Evolutionary conservation across 306 rosid genomes (phyloP).

Genomic region (Prunus davidiana): DNA sequence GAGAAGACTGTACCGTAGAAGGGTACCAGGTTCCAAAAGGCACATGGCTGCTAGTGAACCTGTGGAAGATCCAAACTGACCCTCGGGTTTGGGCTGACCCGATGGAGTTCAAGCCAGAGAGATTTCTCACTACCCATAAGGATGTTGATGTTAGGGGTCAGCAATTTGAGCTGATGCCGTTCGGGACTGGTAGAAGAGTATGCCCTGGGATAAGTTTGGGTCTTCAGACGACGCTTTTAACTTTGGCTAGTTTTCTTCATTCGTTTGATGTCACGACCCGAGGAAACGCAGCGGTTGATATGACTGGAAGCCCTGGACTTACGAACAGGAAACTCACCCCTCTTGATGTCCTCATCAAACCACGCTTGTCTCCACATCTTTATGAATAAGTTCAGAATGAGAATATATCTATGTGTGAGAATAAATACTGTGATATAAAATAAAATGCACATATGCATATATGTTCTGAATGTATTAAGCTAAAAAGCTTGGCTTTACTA

Average conservation of each 20-base stretch:
- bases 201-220: slow-evolving; percentile 46
- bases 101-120: too few species aligned
- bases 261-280: slow-evolving; percentile 39
- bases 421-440: too few species aligned
- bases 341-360: slow-evolving; percentile 40
- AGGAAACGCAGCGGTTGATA: slow-evolving; percentile 30
- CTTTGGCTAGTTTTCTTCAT: slow-evolving; percentile 43
- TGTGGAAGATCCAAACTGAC: too few species aligned
- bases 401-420: too few species aligned
- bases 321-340: slow-evolving; percentile 41
- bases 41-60: background rate
- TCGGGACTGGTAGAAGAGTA: slow-evolving; percentile 54
- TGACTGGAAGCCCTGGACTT: slow-evolving; percentile 42
- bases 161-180: slow-evolving; percentile 45
- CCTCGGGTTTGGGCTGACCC: too few species aligned
- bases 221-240: slow-evolving; percentile 34
- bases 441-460: too few species aligned
- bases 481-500: too few species aligned
- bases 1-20: slow-evolving; percentile 36
- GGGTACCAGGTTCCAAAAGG: slow-evolving; percentile 43
- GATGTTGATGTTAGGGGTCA: slow-evolving; percentile 42
- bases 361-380: slow-evolving; percentile 34
- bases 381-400: background rate
- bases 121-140: slow-evolving; percentile 11
- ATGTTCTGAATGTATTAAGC: too few species aligned